Conservation (phyloP, 2,329 filamentous ascomycete genomes). For the Talaromyces amestolkiae region DNA sequence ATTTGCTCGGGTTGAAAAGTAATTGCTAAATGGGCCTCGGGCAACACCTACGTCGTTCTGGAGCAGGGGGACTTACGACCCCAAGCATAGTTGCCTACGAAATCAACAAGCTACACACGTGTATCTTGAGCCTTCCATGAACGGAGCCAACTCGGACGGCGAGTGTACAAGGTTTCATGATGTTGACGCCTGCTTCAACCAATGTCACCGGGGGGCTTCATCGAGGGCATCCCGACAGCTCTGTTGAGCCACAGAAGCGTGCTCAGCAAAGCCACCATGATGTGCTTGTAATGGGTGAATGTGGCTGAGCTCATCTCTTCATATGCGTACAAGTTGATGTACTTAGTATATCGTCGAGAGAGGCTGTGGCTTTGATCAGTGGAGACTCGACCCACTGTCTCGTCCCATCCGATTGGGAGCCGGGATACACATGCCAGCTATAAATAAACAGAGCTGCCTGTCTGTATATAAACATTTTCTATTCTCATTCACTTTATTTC, state of each 20-base stretch:
- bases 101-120: no score
- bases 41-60: background rate
- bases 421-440: background rate
- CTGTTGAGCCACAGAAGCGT: background rate
- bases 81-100: no score
- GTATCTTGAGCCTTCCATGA: background rate
- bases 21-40: background rate
- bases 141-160: background rate
- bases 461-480: background rate
- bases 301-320: background rate
- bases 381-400: conserved; percentile 1
- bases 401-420: background rate
- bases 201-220: background rate
- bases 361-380: conserved; percentile 5
- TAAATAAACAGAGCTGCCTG: conserved; percentile 1
- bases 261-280: background rate
- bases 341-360: background rate
- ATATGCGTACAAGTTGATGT: no score
- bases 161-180: background rate
- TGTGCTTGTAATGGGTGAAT: background rate
- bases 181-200: background rate
- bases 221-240: background rate
- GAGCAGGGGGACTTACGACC: no score
- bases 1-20: background rate
- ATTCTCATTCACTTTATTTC: background rate